Evolutionary conservation across 2,329 filamentous ascomycete genomes (phyloP).

Genomic region (Trichophyton mentagrophytes): DNA sequence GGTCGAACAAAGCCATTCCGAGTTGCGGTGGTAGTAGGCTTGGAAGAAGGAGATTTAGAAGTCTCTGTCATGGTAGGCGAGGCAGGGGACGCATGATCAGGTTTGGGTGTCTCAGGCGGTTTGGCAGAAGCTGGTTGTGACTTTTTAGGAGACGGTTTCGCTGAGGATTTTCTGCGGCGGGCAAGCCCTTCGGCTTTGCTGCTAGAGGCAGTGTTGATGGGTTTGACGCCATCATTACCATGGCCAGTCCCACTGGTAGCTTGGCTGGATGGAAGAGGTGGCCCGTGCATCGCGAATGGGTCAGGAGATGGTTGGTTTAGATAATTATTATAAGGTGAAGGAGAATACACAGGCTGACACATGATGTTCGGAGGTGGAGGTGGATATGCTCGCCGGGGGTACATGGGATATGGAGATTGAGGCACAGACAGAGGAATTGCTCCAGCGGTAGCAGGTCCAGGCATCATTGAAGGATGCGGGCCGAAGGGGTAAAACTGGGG

Average conservation of each 20-base stretch:
- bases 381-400: slow-evolving; percentile 12
- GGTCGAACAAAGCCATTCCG: background rate
- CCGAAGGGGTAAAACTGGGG: slow-evolving; percentile 18
- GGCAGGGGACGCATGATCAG: background rate
- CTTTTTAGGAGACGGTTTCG: background rate
- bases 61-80: background rate
- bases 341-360: slow-evolving; percentile 17
- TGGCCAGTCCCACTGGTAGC: slow-evolving; percentile 8
- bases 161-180: background rate
- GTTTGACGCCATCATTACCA: slow-evolving; percentile 8
- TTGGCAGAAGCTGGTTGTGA: background rate
- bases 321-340: slow-evolving; percentile 14
- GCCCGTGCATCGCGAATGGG: slow-evolving; percentile 11
- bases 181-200: background rate
- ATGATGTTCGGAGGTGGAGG: slow-evolving; percentile 13
- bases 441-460: slow-evolving; percentile 23
- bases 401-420: slow-evolving; percentile 10
- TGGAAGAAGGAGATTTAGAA: slow-evolving; percentile 10
- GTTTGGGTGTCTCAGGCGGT: background rate
- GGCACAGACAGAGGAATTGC: slow-evolving; percentile 9
- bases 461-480: slow-evolving; percentile 28
- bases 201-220: background rate
- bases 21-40: slow-evolving; percentile 7
- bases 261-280: slow-evolving; percentile 9
- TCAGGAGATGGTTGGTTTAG: slow-evolving; percentile 8